A percentile compares a stretch with the other conserved stretches of the same genome.
Evolutionary conservation across 2,329 filamentous ascomycete genomes (phyloP).

Genomic region (Alternaria burnsii): DNA sequence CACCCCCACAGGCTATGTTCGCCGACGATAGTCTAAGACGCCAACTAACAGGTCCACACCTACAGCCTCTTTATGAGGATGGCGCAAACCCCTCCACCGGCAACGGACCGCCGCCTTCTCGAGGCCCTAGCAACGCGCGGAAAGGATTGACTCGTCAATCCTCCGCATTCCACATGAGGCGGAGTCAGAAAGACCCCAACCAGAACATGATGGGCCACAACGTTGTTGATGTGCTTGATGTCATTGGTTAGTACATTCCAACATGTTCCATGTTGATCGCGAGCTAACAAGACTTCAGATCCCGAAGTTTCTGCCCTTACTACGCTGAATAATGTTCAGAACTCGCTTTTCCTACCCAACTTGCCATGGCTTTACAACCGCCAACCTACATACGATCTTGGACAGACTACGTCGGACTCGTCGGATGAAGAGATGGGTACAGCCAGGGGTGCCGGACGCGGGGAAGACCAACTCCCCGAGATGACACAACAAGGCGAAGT

Average conservation of each 20-base stretch:
- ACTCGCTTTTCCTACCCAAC: constrained; percentile 85
- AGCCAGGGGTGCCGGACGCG: constrained; percentile 15
- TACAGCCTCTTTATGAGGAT: constrained; percentile 48
- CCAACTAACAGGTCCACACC: constrained; percentile 35
- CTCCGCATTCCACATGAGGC: constrained; percentile 41
- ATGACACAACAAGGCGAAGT: constrained; percentile 29
- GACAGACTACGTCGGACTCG: constrained; percentile 55
- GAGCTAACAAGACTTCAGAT: constrained; percentile 62
- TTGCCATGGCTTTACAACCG: constrained; percentile 78
- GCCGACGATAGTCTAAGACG: constrained; percentile 38
- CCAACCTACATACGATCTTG: constrained; percentile 78
- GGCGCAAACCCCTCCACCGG: constrained; percentile 16
- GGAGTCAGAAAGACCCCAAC: constrained; percentile 22
- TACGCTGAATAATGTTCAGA: constrained; percentile 90
- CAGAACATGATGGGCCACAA: constrained; percentile 64
- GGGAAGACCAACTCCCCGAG: constrained; percentile 26
- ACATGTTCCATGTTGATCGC: not conserved
- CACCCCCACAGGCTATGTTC: constrained; percentile 32
- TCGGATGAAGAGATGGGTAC: constrained; percentile 39
- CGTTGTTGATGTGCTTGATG: constrained; percentile 73
- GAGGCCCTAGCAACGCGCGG: constrained; percentile 22
- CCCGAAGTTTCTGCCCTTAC: constrained; percentile 84
- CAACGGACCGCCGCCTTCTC: constrained; percentile 25
- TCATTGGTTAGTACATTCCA: constrained; percentile 64
- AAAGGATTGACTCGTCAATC: constrained; percentile 30